Evolutionary conservation across 2,329 filamentous ascomycete species (phyloP).

Genomic region (Xylariaceae sp.): DNA sequence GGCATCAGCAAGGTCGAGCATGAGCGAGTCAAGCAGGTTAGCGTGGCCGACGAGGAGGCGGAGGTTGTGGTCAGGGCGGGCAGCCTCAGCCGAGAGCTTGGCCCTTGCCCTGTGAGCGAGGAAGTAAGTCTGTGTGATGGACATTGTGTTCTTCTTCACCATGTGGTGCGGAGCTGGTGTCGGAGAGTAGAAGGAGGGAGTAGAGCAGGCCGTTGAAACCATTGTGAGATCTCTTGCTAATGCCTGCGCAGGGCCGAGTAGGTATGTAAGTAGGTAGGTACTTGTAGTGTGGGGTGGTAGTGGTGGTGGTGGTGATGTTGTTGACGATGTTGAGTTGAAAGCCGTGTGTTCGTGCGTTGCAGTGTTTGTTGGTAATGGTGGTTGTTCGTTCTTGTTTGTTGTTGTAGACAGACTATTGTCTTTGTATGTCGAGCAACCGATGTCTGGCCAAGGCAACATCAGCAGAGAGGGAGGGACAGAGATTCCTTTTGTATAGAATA

Average conservation of each 20-base stretch:
- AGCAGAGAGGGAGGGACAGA: slow-evolving; percentile 24
- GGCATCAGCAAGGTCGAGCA: slow-evolving; percentile 86
- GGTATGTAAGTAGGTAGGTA: slow-evolving; percentile 14
- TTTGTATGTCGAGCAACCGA: slow-evolving; percentile 32
- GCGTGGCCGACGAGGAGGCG: slow-evolving; percentile 93
- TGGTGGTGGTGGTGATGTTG: background rate
- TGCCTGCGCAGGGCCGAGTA: slow-evolving; percentile 8
- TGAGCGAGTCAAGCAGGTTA: slow-evolving; percentile 93
- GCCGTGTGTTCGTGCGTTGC: background rate
- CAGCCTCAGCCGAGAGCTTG: slow-evolving; percentile 92
- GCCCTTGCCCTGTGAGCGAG: slow-evolving; percentile 92
- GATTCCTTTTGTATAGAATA: slow-evolving; percentile 28
- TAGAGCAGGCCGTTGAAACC: slow-evolving; percentile 31
- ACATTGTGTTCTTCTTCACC: slow-evolving; percentile 76
- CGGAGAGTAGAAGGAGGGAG: slow-evolving; percentile 22
- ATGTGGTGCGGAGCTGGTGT: slow-evolving; percentile 32
- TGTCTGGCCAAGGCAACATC: slow-evolving; percentile 31
- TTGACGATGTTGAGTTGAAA: background rate
- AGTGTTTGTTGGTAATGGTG: background rate
- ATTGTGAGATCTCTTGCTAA: slow-evolving; percentile 30
- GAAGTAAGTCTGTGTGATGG: slow-evolving; percentile 96
- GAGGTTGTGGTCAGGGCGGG: slow-evolving; percentile 87
- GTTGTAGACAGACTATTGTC: slow-evolving; percentile 21
- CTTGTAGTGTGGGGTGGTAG: background rate
- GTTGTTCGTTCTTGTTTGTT: slow-evolving; percentile 27